Evolutionary conservation across 75 land plant species (phyloP).

Genomic region (Gnetum montanum): DNA sequence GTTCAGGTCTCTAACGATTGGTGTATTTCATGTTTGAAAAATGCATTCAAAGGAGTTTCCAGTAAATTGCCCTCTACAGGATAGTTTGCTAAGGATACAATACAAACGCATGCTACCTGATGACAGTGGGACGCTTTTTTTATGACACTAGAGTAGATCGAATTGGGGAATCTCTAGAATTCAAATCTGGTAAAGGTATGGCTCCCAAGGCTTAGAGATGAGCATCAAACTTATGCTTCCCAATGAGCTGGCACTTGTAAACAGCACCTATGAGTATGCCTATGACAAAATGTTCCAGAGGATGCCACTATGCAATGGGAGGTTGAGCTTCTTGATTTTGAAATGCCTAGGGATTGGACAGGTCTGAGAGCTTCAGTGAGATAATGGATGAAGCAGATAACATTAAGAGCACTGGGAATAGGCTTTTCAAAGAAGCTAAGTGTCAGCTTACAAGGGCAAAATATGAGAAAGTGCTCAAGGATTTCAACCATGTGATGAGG

Average conservation of each 20-base stretch:
- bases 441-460: constrained; percentile 89
- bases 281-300: constrained; percentile 93
- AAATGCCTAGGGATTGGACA: constrained; percentile 92
- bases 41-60: constrained; percentile 80
- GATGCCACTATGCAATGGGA: constrained; percentile 91
- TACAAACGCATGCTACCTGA: constrained; percentile 82
- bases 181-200: constrained; percentile 88
- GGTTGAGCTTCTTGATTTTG: constrained; percentile 84
- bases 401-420: constrained; percentile 77
- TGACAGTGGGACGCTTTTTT: constrained; percentile 69
- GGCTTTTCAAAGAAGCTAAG: constrained; percentile 92
- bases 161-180: constrained; percentile 73
- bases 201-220: constrained; percentile 97
- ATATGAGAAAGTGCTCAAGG: constrained; percentile 90
- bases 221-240: constrained; percentile 89
- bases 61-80: constrained; percentile 97
- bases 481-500: constrained; percentile 86
- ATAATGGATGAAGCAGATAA: constrained; percentile 93
- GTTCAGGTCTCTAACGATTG: constrained; percentile 36
- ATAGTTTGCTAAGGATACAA: constrained; percentile 78
- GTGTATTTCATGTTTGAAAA: background rate
- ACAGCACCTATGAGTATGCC: constrained; percentile 87
- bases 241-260: constrained; percentile 71
- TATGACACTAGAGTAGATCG: constrained; percentile 72
- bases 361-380: constrained; percentile 63